Evolutionary conservation across 75 land plant genomes (phyloP).

Genomic region (Gnetum montanum): DNA sequence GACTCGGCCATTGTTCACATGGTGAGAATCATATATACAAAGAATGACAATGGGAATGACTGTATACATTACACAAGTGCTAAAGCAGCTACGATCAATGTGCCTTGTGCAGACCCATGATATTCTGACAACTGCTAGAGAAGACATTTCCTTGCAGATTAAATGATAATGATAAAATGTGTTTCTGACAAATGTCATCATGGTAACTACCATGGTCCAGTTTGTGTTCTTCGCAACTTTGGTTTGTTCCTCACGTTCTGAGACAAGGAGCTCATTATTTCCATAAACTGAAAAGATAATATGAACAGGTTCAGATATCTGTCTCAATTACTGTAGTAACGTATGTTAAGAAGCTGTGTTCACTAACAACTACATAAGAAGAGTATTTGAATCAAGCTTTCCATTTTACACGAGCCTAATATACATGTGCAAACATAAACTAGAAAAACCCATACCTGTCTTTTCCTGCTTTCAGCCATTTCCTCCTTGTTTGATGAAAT

Average conservation of each 20-base stretch:
- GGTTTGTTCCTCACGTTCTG: slow-evolving; percentile 12
- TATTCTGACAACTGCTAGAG: no score
- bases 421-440: no score
- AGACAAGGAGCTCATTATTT: slow-evolving; percentile 15
- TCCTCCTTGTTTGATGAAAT: slow-evolving; percentile 33
- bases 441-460: slow-evolving; percentile 48
- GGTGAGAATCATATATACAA: no score
- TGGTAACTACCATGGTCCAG: slow-evolving; percentile 40
- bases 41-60: no score
- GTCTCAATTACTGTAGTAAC: neutral
- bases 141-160: no score
- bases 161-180: no score
- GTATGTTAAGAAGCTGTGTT: neutral
- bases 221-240: slow-evolving; percentile 26
- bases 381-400: neutral
- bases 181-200: no score
- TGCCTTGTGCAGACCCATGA: no score
- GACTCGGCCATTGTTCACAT: no score
- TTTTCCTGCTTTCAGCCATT: slow-evolving; percentile 37
- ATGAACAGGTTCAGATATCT: neutral
- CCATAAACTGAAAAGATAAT: slow-evolving; percentile 18
- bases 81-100: no score
- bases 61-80: no score
- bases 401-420: no score
- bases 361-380: neutral